Conservation (phyloP, 768 basidiomycete species). For the Dacryopinax primogenitus region DNA sequence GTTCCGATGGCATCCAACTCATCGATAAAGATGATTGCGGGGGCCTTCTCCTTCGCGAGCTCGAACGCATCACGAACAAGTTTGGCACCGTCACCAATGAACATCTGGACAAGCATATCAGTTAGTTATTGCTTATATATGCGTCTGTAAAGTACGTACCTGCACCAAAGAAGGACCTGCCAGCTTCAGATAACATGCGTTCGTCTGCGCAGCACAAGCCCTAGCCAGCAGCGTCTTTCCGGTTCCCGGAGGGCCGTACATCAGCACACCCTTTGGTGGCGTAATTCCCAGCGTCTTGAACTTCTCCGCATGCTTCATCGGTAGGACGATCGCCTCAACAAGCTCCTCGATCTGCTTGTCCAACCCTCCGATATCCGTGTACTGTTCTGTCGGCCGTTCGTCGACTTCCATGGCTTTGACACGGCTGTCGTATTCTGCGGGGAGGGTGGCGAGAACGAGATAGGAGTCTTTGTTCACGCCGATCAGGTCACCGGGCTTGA, state of each 20-base stretch:
- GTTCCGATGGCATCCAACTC: constrained; percentile 98
- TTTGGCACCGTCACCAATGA: constrained; percentile 98
- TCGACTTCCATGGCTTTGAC: constrained; percentile 99
- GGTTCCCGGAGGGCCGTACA: constrained; percentile 98
- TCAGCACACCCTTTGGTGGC: constrained; percentile 93
- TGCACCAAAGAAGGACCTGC: constrained; percentile 96
- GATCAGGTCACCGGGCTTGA: constrained; percentile 86
- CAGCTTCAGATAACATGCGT: constrained; percentile 95
- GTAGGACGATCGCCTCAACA: constrained; percentile 93
- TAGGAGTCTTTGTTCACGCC: constrained; percentile 99
- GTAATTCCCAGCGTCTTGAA: constrained; percentile 98
- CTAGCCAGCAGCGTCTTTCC: constrained; percentile 96
- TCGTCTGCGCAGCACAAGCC: constrained; percentile 95
- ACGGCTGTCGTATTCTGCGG: constrained; percentile 92
- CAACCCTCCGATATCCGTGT: constrained; percentile 93
- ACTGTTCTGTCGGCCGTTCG: constrained; percentile 91
- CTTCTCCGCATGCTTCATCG: constrained; percentile 97
- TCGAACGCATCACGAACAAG: constrained; percentile 97
- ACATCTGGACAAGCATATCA: constrained; percentile 47
- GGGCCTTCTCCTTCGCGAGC: constrained; percentile 93
- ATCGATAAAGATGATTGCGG: constrained; percentile 98
- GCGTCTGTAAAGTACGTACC: constrained; percentile 19
- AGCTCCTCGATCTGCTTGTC: constrained; percentile 99
- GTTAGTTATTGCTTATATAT: background rate
- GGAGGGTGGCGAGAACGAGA: constrained; percentile 86